These are phyloP conservation scores for Salix arbutifolia DNA, from an alignment of 345 rosid genomes.

Conservation along the genomic window DNA sequence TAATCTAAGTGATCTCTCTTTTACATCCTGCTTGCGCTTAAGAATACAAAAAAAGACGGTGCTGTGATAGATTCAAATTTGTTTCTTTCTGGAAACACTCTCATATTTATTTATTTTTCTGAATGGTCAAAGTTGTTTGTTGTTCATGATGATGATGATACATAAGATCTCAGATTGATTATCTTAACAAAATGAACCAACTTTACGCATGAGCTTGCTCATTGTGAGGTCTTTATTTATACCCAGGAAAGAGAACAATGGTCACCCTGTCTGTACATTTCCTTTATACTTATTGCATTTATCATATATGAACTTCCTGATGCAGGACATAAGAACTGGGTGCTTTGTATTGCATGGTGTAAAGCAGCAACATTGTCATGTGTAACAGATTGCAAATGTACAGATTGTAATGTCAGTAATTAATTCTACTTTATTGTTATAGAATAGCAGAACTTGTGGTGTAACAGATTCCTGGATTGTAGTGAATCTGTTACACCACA, in stretches of 20 bases:
- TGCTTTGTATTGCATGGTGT: constrained; percentile 66
- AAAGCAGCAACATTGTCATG: too few species aligned
- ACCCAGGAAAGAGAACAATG: not conserved
- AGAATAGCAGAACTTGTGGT: too few species aligned
- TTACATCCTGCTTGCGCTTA: not conserved
- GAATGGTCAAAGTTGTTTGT: not conserved
- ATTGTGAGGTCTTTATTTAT: not conserved
- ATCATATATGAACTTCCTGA: not conserved
- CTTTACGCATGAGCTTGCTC: not conserved
- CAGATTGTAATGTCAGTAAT: too few species aligned
- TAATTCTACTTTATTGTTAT: too few species aligned
- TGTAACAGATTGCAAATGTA: too few species aligned
- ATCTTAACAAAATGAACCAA: not conserved
- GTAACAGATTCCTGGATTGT: too few species aligned
- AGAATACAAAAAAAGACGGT: not conserved
- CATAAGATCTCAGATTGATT: not conserved
- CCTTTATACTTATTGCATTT: not conserved
- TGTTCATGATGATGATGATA: not conserved
- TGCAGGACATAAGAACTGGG: constrained; percentile 97
- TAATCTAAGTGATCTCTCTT: not conserved
- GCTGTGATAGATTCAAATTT: not conserved
- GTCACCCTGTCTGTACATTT: not conserved
- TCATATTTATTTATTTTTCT: not conserved
- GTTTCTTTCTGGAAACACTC: not conserved
- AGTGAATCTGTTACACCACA: too few species aligned